Evolutionary conservation across 371 early-diverging fungal species (phyloP).

Genomic region (Dinochytrium kinnereticum): DNA sequence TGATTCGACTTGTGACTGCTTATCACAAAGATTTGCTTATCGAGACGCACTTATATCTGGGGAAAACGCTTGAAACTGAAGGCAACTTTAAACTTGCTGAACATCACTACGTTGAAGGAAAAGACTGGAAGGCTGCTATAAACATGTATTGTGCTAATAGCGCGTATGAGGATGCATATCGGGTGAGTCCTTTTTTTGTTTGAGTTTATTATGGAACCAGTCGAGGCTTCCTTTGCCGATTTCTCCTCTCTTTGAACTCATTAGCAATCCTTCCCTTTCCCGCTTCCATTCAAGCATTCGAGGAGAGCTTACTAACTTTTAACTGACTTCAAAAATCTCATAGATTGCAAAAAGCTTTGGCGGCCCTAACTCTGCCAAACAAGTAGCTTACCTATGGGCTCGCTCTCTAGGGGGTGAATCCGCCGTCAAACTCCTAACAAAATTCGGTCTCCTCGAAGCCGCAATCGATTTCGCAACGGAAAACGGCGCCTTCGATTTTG

Average conservation of each 20-base stretch:
- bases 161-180: conserved; percentile 61
- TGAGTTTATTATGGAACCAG: neutral
- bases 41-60: conserved; percentile 62
- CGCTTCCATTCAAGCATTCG: too few relatives aligned
- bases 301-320: neutral
- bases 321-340: neutral
- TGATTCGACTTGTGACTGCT: conserved; percentile 61
- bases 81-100: conserved; percentile 60
- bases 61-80: conserved; percentile 60
- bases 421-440: conserved; percentile 63
- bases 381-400: conserved; percentile 68
- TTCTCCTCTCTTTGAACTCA: neutral
- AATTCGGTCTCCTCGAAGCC: conserved; percentile 58
- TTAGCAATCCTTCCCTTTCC: too few relatives aligned
- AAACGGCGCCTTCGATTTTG: conserved; percentile 67
- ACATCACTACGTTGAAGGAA: conserved; percentile 60
- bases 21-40: conserved; percentile 59
- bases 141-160: conserved; percentile 66
- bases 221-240: neutral
- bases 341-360: conserved; percentile 61
- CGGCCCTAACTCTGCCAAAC: conserved; percentile 58
- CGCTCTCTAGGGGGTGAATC: conserved; percentile 63
- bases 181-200: conserved; percentile 43
- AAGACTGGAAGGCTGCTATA: conserved; percentile 64
- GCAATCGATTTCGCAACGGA: conserved; percentile 66